These are phyloP conservation scores for Penicillium verrucosum DNA, from an alignment of 2,329 filamentous ascomycete species.

Conservation along the genomic window DNA sequence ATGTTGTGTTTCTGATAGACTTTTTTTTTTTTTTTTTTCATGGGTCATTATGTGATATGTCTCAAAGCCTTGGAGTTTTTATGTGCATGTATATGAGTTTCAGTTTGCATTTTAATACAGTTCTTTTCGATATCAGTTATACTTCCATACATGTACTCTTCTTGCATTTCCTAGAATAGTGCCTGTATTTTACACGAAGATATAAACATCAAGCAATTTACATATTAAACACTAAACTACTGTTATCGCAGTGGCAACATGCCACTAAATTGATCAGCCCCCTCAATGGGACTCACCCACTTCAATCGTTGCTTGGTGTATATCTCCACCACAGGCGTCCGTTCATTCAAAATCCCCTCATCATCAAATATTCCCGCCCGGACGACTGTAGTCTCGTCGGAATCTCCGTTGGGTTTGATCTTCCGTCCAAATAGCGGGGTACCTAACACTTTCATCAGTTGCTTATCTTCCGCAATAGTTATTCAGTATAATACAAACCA, in stretches of 20 bases:
- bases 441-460: constrained; percentile 18
- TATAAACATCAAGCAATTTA: neutral
- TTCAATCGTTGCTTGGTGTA: constrained; percentile 25
- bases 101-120: constrained; percentile 7
- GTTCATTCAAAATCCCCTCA: constrained; percentile 23
- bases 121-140: neutral
- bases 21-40: neutral
- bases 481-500: constrained; percentile 24
- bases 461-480: neutral
- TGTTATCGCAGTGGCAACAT: constrained; percentile 18
- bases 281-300: constrained; percentile 27
- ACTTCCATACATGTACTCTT: neutral
- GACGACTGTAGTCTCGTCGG: constrained; percentile 26
- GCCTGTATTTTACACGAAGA: neutral
- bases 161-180: neutral
- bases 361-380: constrained; percentile 40
- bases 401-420: constrained; percentile 19
- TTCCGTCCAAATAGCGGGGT: constrained; percentile 30
- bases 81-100: constrained; percentile 22
- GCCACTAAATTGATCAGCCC: constrained; percentile 24
- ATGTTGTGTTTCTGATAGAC: constrained; percentile 21
- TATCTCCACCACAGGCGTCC: constrained; percentile 32
- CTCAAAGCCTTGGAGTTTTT: constrained; percentile 22
- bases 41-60: constrained; percentile 27
- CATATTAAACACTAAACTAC: neutral